Evolutionary conservation across 1,139 yeast species (phyloP).

Genomic region (Yamadazyma pseudoaaseri): DNA sequence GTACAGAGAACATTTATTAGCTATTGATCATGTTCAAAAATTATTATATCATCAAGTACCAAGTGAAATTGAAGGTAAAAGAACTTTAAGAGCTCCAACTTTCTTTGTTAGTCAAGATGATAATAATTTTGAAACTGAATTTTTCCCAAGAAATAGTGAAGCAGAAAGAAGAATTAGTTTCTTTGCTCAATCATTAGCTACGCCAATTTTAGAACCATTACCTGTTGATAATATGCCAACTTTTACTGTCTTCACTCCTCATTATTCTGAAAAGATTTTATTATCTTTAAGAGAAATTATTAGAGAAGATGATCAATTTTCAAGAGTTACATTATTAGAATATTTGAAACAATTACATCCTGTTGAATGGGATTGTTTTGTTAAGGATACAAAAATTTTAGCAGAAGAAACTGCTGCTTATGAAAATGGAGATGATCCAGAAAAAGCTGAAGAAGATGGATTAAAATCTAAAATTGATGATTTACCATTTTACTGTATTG

Average conservation of each 20-base stretch:
- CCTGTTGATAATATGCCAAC: conserved; percentile 99
- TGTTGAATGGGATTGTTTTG: conserved; percentile 99
- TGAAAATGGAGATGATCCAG: conserved; percentile 68
- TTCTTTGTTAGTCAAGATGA: conserved; percentile 98
- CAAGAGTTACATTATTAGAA: conserved; percentile 94
- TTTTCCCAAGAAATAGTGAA: conserved; percentile 93
- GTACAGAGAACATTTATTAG: conserved; percentile 97
- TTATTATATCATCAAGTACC: conserved; percentile 97
- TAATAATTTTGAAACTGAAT: conserved; percentile 90
- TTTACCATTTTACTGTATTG: conserved; percentile 96
- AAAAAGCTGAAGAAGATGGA: conserved; percentile 62
- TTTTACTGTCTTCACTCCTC: conserved; percentile 96
- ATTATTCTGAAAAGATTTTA: conserved; percentile 94
- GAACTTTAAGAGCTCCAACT: conserved; percentile 98
- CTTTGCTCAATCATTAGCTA: conserved; percentile 97
- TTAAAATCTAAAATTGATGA: conserved; percentile 92
- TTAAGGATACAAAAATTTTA: conserved; percentile 94
- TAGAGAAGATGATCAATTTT: conserved; percentile 97
- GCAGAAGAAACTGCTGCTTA: conserved; percentile 96
- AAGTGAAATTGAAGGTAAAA: conserved; percentile 94
- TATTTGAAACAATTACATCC: conserved; percentile 97
- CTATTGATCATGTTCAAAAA: conserved; percentile 97
- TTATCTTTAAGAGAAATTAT: conserved; percentile 94
- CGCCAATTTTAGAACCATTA: conserved; percentile 97
- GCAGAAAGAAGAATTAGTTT: conserved; percentile 99